Conservation (phyloP, 805 yeast species). For the Starmerella gropengiesseri region DNA sequence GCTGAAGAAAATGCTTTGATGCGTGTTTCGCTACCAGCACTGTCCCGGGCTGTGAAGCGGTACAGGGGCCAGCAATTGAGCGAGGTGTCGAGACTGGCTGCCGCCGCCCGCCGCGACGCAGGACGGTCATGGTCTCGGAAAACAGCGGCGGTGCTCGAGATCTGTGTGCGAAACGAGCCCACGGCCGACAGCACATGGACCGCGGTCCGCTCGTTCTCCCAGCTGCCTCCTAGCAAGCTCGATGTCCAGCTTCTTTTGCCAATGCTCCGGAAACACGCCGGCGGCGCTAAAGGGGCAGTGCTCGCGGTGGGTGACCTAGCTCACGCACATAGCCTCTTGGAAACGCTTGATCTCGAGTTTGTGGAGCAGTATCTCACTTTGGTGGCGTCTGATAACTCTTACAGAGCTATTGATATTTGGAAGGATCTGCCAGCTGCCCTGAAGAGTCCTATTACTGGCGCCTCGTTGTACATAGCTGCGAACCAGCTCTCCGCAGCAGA, state of each 20-base stretch:
- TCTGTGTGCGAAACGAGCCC: constrained; percentile 10
- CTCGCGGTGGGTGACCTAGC: constrained; percentile 14
- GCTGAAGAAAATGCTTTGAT: neutral
- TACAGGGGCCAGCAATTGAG: neutral
- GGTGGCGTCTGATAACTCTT: constrained; percentile 8
- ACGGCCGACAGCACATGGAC: neutral
- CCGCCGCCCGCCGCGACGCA: constrained; percentile 6
- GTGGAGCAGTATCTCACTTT: constrained; percentile 1
- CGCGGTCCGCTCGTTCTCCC: constrained; percentile 7
- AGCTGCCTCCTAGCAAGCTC: constrained; percentile 4
- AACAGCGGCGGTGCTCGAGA: constrained; percentile 10
- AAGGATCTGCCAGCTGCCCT: neutral
- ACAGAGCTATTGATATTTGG: constrained; percentile 16
- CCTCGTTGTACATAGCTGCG: constrained; percentile 11
- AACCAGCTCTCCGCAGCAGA: constrained; percentile 13
- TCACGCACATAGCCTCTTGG: neutral
- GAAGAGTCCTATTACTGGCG: constrained; percentile 3
- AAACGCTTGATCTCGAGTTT: neutral
- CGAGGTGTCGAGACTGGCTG: constrained; percentile 1
- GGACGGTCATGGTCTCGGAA: constrained; percentile 5
- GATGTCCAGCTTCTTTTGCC: constrained; percentile 12
- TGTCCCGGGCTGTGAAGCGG: neutral
- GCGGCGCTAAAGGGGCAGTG: neutral
- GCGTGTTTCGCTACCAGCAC: constrained; percentile 1
- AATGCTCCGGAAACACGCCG: constrained; percentile 8